A percentile compares a stretch with the other conserved stretches of the same genome.
These are phyloP conservation scores for Globisporangium echinulatum DNA, from an alignment of 352 stramenopile genomes.

Conservation along the genomic window DNA sequence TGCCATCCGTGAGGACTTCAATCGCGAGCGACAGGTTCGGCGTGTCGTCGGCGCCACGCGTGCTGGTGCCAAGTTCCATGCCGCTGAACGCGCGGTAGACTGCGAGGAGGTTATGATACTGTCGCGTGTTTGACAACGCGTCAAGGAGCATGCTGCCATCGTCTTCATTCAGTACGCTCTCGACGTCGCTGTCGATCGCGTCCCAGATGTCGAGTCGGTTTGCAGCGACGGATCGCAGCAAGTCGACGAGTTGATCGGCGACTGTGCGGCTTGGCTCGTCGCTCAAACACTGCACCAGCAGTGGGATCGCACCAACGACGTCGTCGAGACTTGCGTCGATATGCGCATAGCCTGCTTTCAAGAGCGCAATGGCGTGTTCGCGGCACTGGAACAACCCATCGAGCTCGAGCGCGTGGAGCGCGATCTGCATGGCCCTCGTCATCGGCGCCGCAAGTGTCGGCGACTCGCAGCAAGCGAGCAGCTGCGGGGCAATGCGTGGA, in stretches of 20 bases:
- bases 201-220: neutral
- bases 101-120: neutral
- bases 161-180: neutral
- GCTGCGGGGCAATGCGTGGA: neutral
- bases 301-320: neutral
- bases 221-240: neutral
- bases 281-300: slow-evolving; percentile 1
- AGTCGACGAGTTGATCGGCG: neutral
- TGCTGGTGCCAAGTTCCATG: slow-evolving; percentile 17
- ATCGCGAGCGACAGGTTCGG: too few relatives aligned
- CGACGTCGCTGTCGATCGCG: neutral
- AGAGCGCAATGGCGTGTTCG: neutral
- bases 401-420: neutral
- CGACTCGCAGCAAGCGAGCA: neutral
- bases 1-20: neutral
- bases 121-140: too few relatives aligned
- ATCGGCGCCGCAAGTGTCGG: neutral
- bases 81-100: neutral
- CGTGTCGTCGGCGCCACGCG: neutral
- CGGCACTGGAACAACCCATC: neutral
- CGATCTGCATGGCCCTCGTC: neutral
- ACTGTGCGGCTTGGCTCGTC: neutral
- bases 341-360: neutral
- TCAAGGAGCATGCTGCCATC: neutral
- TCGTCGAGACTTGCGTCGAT: neutral